Conservation (phyloP, 2,329 filamentous ascomycete genomes). For the Colletotrichum limetticola region DNA sequence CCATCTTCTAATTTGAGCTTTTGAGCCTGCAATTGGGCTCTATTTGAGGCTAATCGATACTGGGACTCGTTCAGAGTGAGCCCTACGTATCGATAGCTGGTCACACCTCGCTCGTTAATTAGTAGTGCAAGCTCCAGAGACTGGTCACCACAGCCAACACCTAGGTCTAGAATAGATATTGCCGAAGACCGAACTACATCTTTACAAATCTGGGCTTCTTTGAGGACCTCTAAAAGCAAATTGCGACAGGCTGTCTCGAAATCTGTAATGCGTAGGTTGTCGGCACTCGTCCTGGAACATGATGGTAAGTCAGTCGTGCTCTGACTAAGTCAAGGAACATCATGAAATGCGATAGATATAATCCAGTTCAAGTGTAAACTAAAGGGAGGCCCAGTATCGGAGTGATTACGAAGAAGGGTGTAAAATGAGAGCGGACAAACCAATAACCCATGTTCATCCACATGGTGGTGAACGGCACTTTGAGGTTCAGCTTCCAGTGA, state of each 20-base stretch:
- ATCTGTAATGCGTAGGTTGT: constrained; percentile 44
- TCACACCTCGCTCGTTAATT: constrained; percentile 36
- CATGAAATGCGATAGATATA: background rate
- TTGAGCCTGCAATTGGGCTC: constrained; percentile 39
- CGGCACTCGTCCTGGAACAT: constrained; percentile 41
- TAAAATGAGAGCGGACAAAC: constrained; percentile 47
- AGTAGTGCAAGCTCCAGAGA: constrained; percentile 55
- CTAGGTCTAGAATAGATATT: constrained; percentile 61
- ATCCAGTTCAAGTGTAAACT: background rate
- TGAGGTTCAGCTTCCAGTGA: constrained; percentile 66
- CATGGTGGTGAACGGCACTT: constrained; percentile 59
- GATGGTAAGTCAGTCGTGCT: background rate
- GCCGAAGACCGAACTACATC: constrained; percentile 13
- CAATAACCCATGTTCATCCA: constrained; percentile 75
- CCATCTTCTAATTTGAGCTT: constrained; percentile 1
- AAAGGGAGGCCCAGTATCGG: background rate
- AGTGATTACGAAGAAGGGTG: no score
- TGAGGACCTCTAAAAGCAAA: constrained; percentile 59
- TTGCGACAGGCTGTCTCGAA: constrained; percentile 60
- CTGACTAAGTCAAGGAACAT: background rate
- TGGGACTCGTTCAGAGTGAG: constrained; percentile 62
- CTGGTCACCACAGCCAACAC: constrained; percentile 70
- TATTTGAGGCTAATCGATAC: constrained; percentile 48
- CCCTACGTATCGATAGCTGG: constrained; percentile 59
- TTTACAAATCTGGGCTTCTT: constrained; percentile 51